Evolutionary conservation across 139 green algal genomes (phyloP), one percentile per base, ranked within the genome.

Genomic region (Chlorella sp.): DNA sequence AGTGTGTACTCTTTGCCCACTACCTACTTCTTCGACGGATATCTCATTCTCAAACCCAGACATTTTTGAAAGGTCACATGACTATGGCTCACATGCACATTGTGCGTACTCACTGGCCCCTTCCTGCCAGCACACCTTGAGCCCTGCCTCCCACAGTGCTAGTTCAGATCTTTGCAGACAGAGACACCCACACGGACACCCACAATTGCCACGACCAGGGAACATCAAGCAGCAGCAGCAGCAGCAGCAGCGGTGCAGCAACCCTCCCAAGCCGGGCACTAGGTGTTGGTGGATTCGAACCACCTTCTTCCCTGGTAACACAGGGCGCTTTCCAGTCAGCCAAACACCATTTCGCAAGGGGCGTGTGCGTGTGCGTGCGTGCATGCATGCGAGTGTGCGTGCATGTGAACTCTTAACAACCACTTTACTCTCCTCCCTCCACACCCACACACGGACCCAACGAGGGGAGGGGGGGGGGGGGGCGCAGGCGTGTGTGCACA

Each of bases 231-330:
- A 24, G 32, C 57, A 75, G 1, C 14, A 18, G 57, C 81, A 75
- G 78, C 78, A 34, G 39, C 79, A 36, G 28, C 69, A 36, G 26
- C 30, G 39, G 69, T 60, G 69, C 69, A 53, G 42, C 69, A 75
- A 71, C 84, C n/a, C 12, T n/a, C 39, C 39, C 28, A 15, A 12
- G 37, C 12, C 18, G 26, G 42, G 69, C 40, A 68, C 16, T 34
- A n/a, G 85, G 85, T 89, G 85, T 83, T 90, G 73, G 61, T 64
- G 87, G 87, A 90, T 37, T 90, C 79, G 87, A 86, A 90, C 87
- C 87, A 64, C 61, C 73, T 86, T 90, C 40, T 73, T 90, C 77
- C 77, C 78, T 34, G 60, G 39, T 37, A 48, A 42, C 26, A 30
- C 24, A 37, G 78, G 48, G 87, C 87, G 85, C 77, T n/a, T 90